Conservation (phyloP, 345 rosid species). For the Leavenworthia alabamica region DNA sequence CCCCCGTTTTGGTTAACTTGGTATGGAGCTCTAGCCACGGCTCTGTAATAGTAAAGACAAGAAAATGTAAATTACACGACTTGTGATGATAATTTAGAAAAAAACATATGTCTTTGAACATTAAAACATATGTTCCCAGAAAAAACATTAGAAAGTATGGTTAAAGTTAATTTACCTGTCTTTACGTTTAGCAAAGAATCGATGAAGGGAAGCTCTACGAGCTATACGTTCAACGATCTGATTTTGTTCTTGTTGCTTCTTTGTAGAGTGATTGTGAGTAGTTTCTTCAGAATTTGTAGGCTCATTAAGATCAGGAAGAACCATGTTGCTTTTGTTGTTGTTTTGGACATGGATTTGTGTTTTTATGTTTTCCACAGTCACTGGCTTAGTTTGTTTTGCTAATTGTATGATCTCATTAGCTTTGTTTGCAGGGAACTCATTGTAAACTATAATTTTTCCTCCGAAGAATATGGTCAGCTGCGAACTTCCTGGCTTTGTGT, state of each 20-base stretch:
- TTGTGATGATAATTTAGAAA: not conserved
- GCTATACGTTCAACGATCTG: slow-evolving; percentile 35
- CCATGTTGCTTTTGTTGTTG: slow-evolving; percentile 14
- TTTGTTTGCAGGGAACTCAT: slow-evolving; percentile 53
- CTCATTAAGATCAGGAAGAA: slow-evolving; percentile 38
- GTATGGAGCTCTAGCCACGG: slow-evolving; percentile 58
- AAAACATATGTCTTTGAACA: not conserved
- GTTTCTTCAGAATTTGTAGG: slow-evolving; percentile 17
- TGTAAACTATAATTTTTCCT: slow-evolving; percentile 44
- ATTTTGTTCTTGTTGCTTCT: slow-evolving; percentile 14
- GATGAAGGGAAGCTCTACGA: slow-evolving; percentile 59
- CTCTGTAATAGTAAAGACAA: slow-evolving; percentile 28
- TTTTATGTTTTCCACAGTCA: not conserved
- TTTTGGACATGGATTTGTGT: not conserved
- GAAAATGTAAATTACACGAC: not conserved
- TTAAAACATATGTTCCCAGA: not conserved
- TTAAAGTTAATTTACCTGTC: slow-evolving; percentile 40
- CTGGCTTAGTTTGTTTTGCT: slow-evolving; percentile 31
- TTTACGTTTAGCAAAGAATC: slow-evolving; percentile 68
- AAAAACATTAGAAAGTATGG: not conserved
- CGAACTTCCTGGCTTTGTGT: slow-evolving; percentile 20
- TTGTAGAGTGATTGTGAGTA: not conserved
- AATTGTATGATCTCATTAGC: slow-evolving; percentile 48
- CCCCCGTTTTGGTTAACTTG: slow-evolving; percentile 33
- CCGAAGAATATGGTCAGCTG: slow-evolving; percentile 68